phyloP scores from a whole-genome alignment of 176 grass and related monocot species.

The Thalia dealbata region DNA sequence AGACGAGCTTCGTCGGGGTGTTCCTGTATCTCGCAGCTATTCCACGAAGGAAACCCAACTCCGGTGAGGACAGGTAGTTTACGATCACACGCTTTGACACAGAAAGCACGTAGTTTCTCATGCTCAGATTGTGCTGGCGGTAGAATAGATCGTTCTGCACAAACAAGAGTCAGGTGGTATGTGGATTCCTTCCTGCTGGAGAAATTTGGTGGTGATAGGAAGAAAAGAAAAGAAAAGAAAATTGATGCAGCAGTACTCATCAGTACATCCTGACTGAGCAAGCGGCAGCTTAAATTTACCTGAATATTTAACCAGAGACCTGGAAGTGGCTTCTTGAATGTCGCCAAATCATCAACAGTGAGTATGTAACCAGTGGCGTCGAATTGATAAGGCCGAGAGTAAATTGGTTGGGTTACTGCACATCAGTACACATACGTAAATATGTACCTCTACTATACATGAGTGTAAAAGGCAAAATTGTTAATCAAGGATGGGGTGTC shows the following conservation, averaged over 20 bases:
- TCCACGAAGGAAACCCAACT: constrained; percentile 52
- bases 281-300: constrained; percentile 47
- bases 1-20: constrained; percentile 56
- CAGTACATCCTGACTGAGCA: no score
- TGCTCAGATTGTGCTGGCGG: constrained; percentile 72
- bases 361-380: constrained; percentile 38
- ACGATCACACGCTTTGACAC: constrained; percentile 41
- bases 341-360: constrained; percentile 52
- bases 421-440: background rate
- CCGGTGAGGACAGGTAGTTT: constrained; percentile 80
- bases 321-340: constrained; percentile 26
- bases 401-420: constrained; percentile 45
- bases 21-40: constrained; percentile 35
- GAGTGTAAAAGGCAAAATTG: no score
- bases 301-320: constrained; percentile 85
- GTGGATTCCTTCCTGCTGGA: background rate
- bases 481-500: no score
- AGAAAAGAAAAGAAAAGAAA: no score
- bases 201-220: background rate
- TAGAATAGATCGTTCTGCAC: constrained; percentile 87
- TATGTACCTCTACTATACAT: no score
- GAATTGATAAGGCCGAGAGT: constrained; percentile 31
- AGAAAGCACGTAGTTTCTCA: constrained; percentile 56
- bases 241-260: background rate
- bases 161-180: background rate